These are phyloP conservation scores for Phaffomyces antillensis DNA, from an alignment of 805 yeast genomes.

Conservation along the genomic window DNA sequence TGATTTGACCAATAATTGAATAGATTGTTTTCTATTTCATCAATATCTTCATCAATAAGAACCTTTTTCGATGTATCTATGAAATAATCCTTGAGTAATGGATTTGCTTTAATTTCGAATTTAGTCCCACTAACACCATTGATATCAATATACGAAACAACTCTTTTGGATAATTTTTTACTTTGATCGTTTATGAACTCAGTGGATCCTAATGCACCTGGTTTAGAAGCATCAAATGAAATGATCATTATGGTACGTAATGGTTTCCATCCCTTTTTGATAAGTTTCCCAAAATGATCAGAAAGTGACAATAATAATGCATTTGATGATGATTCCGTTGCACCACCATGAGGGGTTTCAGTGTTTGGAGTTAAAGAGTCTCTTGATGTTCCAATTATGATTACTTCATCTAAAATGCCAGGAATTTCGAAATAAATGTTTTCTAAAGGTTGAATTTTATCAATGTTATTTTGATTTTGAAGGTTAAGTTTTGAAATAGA, in stretches of 20 bases:
- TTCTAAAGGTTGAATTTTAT: conserved; percentile 35
- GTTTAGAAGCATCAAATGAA: conserved; percentile 80
- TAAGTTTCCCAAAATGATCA: conserved; percentile 39
- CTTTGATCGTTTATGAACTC: conserved; percentile 65
- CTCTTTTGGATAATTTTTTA: conserved; percentile 37
- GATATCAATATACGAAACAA: conserved; percentile 47
- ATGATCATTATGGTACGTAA: conserved; percentile 60
- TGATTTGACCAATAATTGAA: conserved; percentile 40
- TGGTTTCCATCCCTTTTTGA: conserved; percentile 60
- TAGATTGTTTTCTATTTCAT: conserved; percentile 29
- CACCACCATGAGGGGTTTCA: not conserved
- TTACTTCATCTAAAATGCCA: conserved; percentile 48
- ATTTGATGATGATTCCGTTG: conserved; percentile 4
- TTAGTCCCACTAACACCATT: conserved; percentile 46
- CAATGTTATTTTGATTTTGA: conserved; percentile 26
- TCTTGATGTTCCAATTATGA: conserved; percentile 49
- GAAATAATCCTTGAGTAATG: conserved; percentile 44
- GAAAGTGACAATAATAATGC: conserved; percentile 37
- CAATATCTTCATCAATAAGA: not conserved
- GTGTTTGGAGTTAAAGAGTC: conserved; percentile 31
- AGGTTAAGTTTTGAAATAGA: not conserved
- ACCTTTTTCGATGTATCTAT: conserved; percentile 20
- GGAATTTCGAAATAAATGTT: conserved; percentile 49
- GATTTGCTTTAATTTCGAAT: conserved; percentile 45
- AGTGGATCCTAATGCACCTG: conserved; percentile 68